These are phyloP conservation scores for Talaromyces sp. DNA, from an alignment of 2,329 filamentous ascomycete species.

Conservation along the genomic window DNA sequence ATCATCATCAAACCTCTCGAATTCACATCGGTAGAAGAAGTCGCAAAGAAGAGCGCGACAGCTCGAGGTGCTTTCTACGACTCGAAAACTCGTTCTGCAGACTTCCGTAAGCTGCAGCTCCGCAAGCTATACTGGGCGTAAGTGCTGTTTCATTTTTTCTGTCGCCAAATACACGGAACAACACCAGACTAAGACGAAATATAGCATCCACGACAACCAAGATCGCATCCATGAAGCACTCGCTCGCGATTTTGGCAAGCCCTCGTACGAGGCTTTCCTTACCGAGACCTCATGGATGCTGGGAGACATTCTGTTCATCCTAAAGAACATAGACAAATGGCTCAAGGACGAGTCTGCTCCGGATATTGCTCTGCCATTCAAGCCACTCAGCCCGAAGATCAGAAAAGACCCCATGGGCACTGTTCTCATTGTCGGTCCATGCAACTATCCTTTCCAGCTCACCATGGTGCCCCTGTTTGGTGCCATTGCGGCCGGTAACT, in stretches of 20 bases:
- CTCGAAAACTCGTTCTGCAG: slow-evolving; percentile 74
- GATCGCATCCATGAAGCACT: slow-evolving; percentile 69
- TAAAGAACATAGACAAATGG: slow-evolving; percentile 74
- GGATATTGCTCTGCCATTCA: slow-evolving; percentile 65
- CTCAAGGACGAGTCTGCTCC: slow-evolving; percentile 72
- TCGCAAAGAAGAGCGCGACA: slow-evolving; percentile 56
- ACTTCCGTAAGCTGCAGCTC: slow-evolving; percentile 79
- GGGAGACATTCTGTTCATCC: slow-evolving; percentile 74
- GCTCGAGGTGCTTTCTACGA: slow-evolving; percentile 67
- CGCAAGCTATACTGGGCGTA: slow-evolving; percentile 91
- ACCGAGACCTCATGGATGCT: slow-evolving; percentile 73
- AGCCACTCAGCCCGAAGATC: slow-evolving; percentile 67
- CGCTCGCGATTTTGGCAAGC: slow-evolving; percentile 72
- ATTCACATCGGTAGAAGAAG: slow-evolving; percentile 61
- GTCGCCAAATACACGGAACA: neutral
- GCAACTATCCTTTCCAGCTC: slow-evolving; percentile 89
- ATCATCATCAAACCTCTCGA: slow-evolving; percentile 44
- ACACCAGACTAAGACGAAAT: neutral
- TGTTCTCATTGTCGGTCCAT: slow-evolving; percentile 81
- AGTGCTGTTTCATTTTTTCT: slow-evolving; percentile 20
- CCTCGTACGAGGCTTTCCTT: slow-evolving; percentile 66
- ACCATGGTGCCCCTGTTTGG: slow-evolving; percentile 74
- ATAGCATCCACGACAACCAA: slow-evolving; percentile 66
- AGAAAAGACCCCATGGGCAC: slow-evolving; percentile 82
- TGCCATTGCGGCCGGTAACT: slow-evolving; percentile 88